phyloP scores from a whole-genome alignment of 176 grass and related monocot species.

The Oryza longistaminata region DNA sequence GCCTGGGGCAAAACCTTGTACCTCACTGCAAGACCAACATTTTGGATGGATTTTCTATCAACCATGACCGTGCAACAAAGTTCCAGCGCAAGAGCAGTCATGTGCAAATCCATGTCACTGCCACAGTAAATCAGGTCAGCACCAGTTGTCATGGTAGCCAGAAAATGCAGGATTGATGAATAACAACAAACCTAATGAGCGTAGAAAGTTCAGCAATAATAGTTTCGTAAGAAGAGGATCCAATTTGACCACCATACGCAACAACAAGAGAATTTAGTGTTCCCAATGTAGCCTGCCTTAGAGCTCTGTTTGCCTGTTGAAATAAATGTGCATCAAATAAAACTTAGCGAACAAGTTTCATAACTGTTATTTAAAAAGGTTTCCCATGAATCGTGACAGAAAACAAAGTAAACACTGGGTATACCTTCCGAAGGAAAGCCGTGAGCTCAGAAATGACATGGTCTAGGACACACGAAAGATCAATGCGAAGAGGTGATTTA shows the following conservation, averaged over 20 bases:
- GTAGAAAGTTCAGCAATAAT: slow-evolving; percentile 85
- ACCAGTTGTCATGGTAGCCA: not conserved
- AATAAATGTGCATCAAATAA: slow-evolving; percentile 18
- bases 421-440: slow-evolving; percentile 81
- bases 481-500: slow-evolving; percentile 68
- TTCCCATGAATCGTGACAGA: not conserved
- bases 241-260: slow-evolving; percentile 82
- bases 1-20: slow-evolving; percentile 88
- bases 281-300: slow-evolving; percentile 81
- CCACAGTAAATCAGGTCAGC: slow-evolving; percentile 14
- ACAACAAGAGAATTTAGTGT: slow-evolving; percentile 81
- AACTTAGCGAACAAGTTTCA: not conserved
- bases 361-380: not conserved
- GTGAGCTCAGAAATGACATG: slow-evolving; percentile 93
- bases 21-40: slow-evolving; percentile 70
- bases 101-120: slow-evolving; percentile 90
- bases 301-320: slow-evolving; percentile 73
- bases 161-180: not conserved
- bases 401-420: not conserved
- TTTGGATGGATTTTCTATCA: slow-evolving; percentile 76
- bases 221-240: slow-evolving; percentile 75
- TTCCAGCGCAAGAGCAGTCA: slow-evolving; percentile 89
- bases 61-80: slow-evolving; percentile 93
- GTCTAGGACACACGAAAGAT: slow-evolving; percentile 79
- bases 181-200: slow-evolving; percentile 70